Base-by-base conservation (phyloP, 2,329 filamentous ascomycete species). In the Blumeria graminis region DNA sequence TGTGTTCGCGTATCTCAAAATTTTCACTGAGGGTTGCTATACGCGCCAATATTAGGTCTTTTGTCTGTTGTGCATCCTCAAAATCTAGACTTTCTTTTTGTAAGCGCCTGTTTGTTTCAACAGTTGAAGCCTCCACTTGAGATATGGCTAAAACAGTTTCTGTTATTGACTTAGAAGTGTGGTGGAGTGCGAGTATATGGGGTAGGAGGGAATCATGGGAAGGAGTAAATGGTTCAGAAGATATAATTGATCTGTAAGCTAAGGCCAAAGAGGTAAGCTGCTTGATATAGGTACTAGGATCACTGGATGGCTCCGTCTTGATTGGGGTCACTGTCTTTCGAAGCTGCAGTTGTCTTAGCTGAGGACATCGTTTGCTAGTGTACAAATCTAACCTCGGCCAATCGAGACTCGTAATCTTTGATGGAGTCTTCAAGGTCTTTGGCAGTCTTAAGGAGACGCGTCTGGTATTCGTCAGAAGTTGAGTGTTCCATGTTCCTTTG, bases 121-220 rank as follows among this genome's bases (percentile, higher is more conserved):
- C 69, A 4, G 75, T 66, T 1, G 69, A 67, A 6, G 67, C 57
- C 13, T 67, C 67, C 38, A 75, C 74, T 3, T 70, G 66, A 4
- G 67, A 65, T 11, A 86, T 72, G 56, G 80, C 80, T 18, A 71
- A 69, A 61, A 77, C 79, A 16, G 80, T 82, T 61, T 86, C 80
- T 58, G 73, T 68, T 53, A 84, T 76, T 14, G 79, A 80, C 57
- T 76, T 72, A 57, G 81, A 75, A 2, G 82, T 80, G 62, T 76
- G 79, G 55, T 82, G 79, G 56, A 87, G 69, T 6, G 86, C 84
- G 43, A 92, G 66, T 4, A 93, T 71, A 6, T 81, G 78, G 3
- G 85, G 84, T 6, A 92, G 68, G 6, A 81, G 72, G 18, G 86
- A 90, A 54, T 75, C 77, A 9, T 77, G 70, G 28, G 74, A 72